Base-by-base conservation (phyloP, 179 eudicot genomes). In the Camellia oleifera region DNA sequence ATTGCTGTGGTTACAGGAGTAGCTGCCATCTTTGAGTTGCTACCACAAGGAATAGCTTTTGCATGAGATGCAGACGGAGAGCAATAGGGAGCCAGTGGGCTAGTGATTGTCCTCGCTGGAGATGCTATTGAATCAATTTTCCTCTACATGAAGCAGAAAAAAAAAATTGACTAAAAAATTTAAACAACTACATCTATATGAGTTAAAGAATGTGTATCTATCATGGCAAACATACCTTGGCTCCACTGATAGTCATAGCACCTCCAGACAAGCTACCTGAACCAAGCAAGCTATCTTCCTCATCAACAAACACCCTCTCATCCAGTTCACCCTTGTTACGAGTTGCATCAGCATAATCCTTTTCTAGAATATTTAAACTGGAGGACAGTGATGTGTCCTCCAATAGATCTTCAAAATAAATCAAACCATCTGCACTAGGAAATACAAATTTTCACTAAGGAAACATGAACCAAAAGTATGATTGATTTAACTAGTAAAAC, bases 1-100 rank as follows among this genome's bases (percentile, higher is more conserved):
- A 97, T 91, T 79, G 99, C 98, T 69, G 97, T 97, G 93, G 94
- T 94, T 52, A 97, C 98, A 52, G 99, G 99, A 23, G 98, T 97
- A 63, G 97, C 88, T 75, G 85, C 81, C 57, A 83, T 83, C 86
- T 82, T 89, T 56, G 86, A 74, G 80, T 67, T 81, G 56, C 81
- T 79, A 79, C 72, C 40, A 73, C 76, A 71, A 72, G 84, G 78
- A 79, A 77, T 71, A 12, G 87, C 88, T 82, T 81, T 93, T 67
- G 77, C 14, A 76, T 71, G 86, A 53, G 81, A 85, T 76, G 82
- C 61, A 69, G 80, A 77, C 7, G 99, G 97, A 83, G 97, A 94
- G 32, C 91, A 86, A 69, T 66, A 81, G 23, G 98, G 95, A 26
- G 97, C 92, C 58, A 92, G 88, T 58, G 97, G 92, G 78, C 97